Evolutionary conservation across 1,139 yeast species (phyloP).

Genomic region (Sugiyamaella novakii): DNA sequence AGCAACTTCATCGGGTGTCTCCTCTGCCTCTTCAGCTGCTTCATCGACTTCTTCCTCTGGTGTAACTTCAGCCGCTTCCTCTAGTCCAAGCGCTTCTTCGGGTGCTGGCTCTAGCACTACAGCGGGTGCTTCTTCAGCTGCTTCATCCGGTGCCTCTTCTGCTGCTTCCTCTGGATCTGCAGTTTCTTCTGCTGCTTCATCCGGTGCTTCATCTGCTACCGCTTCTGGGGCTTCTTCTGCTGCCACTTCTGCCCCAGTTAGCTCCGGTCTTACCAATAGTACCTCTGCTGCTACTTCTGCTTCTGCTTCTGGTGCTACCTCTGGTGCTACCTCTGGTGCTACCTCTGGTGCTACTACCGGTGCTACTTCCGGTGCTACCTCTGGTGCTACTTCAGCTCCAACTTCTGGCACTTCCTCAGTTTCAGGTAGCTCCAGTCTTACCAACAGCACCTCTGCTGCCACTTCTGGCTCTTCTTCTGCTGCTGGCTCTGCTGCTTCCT

Average conservation of each 20-base stretch:
- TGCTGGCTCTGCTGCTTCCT: constrained; percentile 7
- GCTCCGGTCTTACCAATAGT: constrained; percentile 3
- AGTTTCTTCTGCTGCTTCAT: constrained; percentile 5
- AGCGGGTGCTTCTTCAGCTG: constrained; percentile 7
- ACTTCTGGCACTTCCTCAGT: constrained; percentile 10
- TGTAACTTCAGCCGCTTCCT: constrained; percentile 7
- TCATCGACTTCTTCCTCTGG: too few species aligned
- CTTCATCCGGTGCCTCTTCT: background rate
- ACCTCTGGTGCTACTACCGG: too few species aligned
- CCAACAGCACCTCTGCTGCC: constrained; percentile 8
- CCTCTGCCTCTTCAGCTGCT: too few species aligned
- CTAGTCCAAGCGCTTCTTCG: constrained; percentile 4
- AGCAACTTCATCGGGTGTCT: too few species aligned
- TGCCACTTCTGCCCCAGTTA: background rate
- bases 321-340: constrained; percentile 1
- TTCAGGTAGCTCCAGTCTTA: too few species aligned
- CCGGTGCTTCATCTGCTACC: constrained; percentile 5
- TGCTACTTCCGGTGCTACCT: constrained; percentile 3
- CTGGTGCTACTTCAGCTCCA: constrained; percentile 5
- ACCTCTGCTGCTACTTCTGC: constrained; percentile 9
- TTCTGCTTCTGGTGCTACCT: constrained; percentile 1
- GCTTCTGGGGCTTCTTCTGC: constrained; percentile 3
- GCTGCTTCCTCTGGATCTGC: too few species aligned
- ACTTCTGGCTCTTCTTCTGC: background rate
- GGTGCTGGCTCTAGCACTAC: background rate